Evolutionary conservation across 192 early-diverging fungal genomes (phyloP), one percentile per base, ranked within the genome.

Genomic region (Obelidium mucronatum): DNA sequence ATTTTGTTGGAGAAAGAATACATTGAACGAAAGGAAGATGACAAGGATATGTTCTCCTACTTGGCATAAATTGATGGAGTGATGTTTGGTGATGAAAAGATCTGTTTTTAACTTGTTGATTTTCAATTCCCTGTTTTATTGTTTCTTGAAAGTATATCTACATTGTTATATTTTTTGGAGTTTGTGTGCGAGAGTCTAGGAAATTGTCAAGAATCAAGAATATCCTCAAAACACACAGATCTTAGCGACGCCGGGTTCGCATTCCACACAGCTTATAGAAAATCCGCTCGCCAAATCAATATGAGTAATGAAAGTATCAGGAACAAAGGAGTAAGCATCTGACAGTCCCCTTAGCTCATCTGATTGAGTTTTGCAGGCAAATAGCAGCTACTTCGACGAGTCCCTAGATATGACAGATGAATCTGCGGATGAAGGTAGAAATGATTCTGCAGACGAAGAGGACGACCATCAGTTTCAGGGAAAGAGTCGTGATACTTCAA

Each of bases 1-100:
- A 89, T 92, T 35, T 83, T 98, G 48, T 80, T 99, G 67, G 96
- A 98, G 73, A 94, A 92, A 77, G 94, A 94, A 83, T 98, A 93
- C 67, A 86, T 98, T 70, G 95, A 96, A 84, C 90, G 97, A 61
- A 91, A 89, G 44, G 93, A 95, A 35, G 90, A 86, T 48, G 87
- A 90, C 58, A 91, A 90, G 72, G 93, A 97, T 77, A 89, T 91
- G 81, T 97, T 92, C 82, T 92, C 88, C 44, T 97, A 74, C 42
- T 63, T 74, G 37, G 72, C 72, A 11, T 72, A 37, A 59, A 19
- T 48, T 6, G 8, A 19, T 48, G 44, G 19, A 6, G 8, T 6
- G 11, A 48, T 48, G 8, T 48, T 15, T 48, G 8, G 44, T 6
- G 44, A 48, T 15, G 8, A 15, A 48, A 19, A 15, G 19, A 19